Conservation (phyloP, 1,284 basidiomycete species). For the Melampsora larici-populina region DNA sequence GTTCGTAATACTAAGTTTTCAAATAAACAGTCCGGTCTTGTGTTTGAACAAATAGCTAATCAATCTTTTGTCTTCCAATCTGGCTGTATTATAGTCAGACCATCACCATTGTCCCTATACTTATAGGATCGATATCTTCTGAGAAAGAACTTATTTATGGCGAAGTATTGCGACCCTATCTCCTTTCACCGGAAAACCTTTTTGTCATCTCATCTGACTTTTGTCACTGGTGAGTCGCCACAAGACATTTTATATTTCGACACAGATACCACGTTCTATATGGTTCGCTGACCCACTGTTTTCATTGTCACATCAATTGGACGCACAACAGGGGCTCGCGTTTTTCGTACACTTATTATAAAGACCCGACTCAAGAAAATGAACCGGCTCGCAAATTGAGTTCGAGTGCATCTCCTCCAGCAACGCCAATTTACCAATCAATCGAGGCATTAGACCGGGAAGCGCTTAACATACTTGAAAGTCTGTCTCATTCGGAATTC, state of each 20-base stretch:
- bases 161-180: constrained; percentile 71
- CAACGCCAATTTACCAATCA: constrained; percentile 57
- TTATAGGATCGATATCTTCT: constrained; percentile 77
- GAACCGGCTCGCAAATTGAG: constrained; percentile 54
- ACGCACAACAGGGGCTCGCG: constrained; percentile 68
- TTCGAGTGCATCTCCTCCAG: constrained; percentile 60
- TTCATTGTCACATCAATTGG: constrained; percentile 18
- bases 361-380: constrained; percentile 61
- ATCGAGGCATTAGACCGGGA: constrained; percentile 62
- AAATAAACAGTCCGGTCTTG: background rate
- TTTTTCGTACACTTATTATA: constrained; percentile 88
- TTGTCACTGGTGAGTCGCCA: constrained; percentile 54
- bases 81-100: constrained; percentile 59
- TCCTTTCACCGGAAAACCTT: constrained; percentile 71
- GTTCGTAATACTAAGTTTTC: constrained; percentile 56
- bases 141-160: constrained; percentile 66
- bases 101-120: constrained; percentile 80
- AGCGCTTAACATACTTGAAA: constrained; percentile 8
- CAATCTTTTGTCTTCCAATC: background rate
- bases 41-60: background rate
- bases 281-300: constrained; percentile 16
- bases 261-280: constrained; percentile 3
- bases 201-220: constrained; percentile 94
- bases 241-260: background rate
- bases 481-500: constrained; percentile 6